These are phyloP conservation scores for Krasilnikovozyma curviuscula DNA, from an alignment of 768 basidiomycete genomes.

Conservation along the genomic window DNA sequence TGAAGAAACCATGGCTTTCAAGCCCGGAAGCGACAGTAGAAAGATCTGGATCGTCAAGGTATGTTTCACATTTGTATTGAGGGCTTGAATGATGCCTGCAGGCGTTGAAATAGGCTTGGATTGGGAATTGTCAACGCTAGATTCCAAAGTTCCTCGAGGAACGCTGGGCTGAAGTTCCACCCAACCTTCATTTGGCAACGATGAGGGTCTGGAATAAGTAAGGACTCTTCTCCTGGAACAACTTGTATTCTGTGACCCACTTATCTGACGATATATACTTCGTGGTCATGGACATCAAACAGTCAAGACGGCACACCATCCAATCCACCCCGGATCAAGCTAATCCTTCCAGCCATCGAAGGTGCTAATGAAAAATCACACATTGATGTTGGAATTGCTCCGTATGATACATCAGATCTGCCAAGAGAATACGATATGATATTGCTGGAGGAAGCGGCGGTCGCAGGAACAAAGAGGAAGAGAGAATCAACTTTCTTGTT, in stretches of 20 bases:
- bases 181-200: constrained; percentile 62
- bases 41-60: constrained; percentile 15
- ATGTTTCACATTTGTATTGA: background rate
- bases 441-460: constrained; percentile 29
- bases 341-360: too few relatives aligned
- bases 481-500: background rate
- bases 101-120: background rate
- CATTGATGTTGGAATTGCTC: too few relatives aligned
- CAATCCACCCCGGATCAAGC: background rate
- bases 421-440: constrained; percentile 65
- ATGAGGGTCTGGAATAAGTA: constrained; percentile 51
- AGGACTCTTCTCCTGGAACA: constrained; percentile 28
- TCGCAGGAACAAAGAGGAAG: constrained; percentile 1
- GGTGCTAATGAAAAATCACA: too few relatives aligned
- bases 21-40: background rate
- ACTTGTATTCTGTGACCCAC: constrained; percentile 47
- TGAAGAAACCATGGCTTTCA: constrained; percentile 1
- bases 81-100: background rate
- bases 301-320: constrained; percentile 3
- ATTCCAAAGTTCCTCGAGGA: constrained; percentile 74
- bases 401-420: constrained; percentile 19
- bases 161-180: constrained; percentile 59
- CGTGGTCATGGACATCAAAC: constrained; percentile 18
- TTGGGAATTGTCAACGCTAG: constrained; percentile 26
- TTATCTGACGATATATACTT: constrained; percentile 32